These are phyloP conservation scores for Mycosphaerella arachidis DNA, from an alignment of 2,329 filamentous ascomycete species.

Conservation along the genomic window DNA sequence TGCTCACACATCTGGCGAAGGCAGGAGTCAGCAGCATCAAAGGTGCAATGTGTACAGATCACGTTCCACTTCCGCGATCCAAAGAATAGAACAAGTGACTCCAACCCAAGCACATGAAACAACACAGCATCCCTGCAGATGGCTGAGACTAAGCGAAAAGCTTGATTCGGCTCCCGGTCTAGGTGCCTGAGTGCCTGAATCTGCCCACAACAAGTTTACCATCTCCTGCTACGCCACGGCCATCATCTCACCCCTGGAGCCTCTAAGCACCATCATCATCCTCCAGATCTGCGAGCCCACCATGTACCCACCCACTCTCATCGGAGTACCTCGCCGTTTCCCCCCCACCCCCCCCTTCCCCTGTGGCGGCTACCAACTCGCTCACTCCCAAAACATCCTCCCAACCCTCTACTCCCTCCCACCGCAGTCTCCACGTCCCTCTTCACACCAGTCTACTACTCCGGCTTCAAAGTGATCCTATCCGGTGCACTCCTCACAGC, in stretches of 20 bases:
- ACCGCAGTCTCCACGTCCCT: constrained; percentile 62
- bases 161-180: not conserved
- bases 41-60: constrained; percentile 1
- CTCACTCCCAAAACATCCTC: constrained; percentile 1
- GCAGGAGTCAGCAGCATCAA: constrained; percentile 2
- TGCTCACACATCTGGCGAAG: constrained; percentile 3
- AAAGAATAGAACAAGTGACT: constrained; percentile 1
- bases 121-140: not conserved
- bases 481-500: not conserved
- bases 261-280: not conserved
- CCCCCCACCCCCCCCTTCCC: not conserved
- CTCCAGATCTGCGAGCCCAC: not conserved
- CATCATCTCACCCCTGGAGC: not conserved
- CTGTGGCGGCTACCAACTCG: not conserved
- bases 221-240: not conserved
- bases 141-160: not conserved
- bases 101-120: constrained; percentile 1
- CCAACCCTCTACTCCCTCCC: constrained; percentile 25
- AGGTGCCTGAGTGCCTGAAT: not conserved
- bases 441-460: constrained; percentile 62
- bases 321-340: not conserved
- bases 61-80: not conserved
- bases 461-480: constrained; percentile 60
- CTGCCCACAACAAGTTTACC: not conserved
- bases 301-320: not conserved